Evolutionary conservation across 192 early-diverging fungal genomes (phyloP).

Genomic region (Podila minutissima): DNA sequence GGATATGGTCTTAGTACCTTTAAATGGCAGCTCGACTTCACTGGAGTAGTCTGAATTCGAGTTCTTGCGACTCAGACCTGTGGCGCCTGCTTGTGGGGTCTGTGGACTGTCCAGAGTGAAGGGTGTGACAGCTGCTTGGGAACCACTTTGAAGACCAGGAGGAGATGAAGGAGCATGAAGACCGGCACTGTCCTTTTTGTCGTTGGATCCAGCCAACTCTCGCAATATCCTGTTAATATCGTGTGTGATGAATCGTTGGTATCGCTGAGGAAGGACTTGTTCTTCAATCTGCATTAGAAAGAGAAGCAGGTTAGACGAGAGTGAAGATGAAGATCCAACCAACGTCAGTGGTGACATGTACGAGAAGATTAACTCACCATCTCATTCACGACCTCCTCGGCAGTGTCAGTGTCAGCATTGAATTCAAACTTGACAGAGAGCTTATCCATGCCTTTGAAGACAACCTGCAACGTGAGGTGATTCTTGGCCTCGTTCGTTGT

Average conservation of each 20-base stretch:
- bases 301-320: not conserved
- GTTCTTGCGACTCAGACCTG: not conserved
- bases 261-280: constrained; percentile 76
- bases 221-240: constrained; percentile 86
- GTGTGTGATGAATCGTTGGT: constrained; percentile 80
- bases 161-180: constrained; percentile 8
- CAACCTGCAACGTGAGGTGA: constrained; percentile 76
- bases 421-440: constrained; percentile 88
- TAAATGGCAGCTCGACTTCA: constrained; percentile 1
- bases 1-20: not conserved
- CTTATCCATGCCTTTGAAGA: constrained; percentile 81
- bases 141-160: not conserved
- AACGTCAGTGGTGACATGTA: not conserved
- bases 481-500: constrained; percentile 68
- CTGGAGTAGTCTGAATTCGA: not conserved
- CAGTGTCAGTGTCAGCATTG: constrained; percentile 82
- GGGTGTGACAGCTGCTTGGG: not conserved
- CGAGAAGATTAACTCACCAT: constrained; percentile 62
- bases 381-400: constrained; percentile 82
- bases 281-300: constrained; percentile 72
- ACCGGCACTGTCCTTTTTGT: constrained; percentile 38
- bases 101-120: not conserved
- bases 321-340: not conserved
- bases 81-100: not conserved
- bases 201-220: constrained; percentile 61